These are phyloP conservation scores for Cryptococcus hybrid DNA, from an alignment of 1,284 basidiomycete species.

Conservation along the genomic window DNA sequence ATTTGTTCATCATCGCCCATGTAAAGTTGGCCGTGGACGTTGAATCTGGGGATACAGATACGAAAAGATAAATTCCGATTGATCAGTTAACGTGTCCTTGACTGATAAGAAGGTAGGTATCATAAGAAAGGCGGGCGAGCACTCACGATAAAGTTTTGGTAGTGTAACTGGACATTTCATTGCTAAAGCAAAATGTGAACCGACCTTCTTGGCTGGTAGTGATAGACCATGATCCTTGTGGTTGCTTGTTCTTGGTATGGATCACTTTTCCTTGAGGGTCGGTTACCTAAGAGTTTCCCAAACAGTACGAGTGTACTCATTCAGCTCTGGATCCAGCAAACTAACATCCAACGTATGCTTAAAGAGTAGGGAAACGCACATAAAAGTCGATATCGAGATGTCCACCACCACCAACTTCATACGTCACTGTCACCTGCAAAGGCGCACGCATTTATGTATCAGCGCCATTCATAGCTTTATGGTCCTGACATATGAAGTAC, in stretches of 20 bases:
- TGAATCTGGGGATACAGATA: conserved; percentile 66
- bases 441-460: neutral
- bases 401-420: conserved; percentile 91
- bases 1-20: conserved; percentile 55
- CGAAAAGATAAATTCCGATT: neutral
- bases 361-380: conserved; percentile 55
- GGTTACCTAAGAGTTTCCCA: conserved; percentile 58
- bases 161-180: conserved; percentile 91
- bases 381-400: conserved; percentile 96
- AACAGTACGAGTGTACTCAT: neutral
- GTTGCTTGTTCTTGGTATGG: conserved; percentile 76
- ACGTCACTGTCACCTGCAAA: conserved; percentile 94
- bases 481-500: no score
- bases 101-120: neutral
- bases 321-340: neutral
- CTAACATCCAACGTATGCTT: no score
- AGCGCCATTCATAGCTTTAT: neutral
- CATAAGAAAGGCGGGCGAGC: neutral
- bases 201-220: conserved; percentile 83
- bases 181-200: conserved; percentile 97
- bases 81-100: neutral
- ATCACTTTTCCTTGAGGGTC: conserved; percentile 70
- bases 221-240: conserved; percentile 85
- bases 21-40: conserved; percentile 94
- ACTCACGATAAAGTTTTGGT: conserved; percentile 90